Conservation (phyloP, 2,329 filamentous ascomycete species). For the Aspergillus piperis region DNA sequence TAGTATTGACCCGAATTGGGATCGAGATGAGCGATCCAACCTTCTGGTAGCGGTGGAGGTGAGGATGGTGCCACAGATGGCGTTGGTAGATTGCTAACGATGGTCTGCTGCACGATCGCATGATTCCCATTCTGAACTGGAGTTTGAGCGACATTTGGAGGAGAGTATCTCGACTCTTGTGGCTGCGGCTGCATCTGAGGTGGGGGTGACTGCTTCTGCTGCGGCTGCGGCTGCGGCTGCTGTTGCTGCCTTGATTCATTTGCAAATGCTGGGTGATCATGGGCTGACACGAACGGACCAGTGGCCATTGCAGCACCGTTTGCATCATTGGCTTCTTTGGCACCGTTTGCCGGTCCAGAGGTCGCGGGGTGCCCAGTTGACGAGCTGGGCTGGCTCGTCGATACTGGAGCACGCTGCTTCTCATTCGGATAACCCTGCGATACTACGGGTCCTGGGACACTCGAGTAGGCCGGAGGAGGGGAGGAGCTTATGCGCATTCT, state of each 20-base stretch:
- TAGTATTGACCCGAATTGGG: conserved; percentile 97
- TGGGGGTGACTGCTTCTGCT: background rate
- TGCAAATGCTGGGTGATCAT: conserved; percentile 83
- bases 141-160: conserved; percentile 38
- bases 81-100: conserved; percentile 35
- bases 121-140: conserved; percentile 13
- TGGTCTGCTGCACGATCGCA: conserved; percentile 27
- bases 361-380: conserved; percentile 30
- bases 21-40: conserved; percentile 97
- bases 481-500: conserved; percentile 78
- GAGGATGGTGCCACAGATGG: conserved; percentile 67
- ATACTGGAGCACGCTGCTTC: conserved; percentile 61
- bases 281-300: conserved; percentile 38
- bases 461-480: conserved; percentile 94
- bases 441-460: conserved; percentile 57
- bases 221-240: conserved; percentile 15
- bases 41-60: conserved; percentile 90
- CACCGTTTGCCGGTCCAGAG: conserved; percentile 22
- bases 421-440: conserved; percentile 71
- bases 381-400: conserved; percentile 16
- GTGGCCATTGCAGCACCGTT: conserved; percentile 14
- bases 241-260: conserved; percentile 67
- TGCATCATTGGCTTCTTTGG: conserved; percentile 14
- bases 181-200: conserved; percentile 14
- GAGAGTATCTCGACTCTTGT: conserved; percentile 36